phyloP scores from a whole-genome alignment of 768 basidiomycete species.

The Sarcodon sp. region DNA sequence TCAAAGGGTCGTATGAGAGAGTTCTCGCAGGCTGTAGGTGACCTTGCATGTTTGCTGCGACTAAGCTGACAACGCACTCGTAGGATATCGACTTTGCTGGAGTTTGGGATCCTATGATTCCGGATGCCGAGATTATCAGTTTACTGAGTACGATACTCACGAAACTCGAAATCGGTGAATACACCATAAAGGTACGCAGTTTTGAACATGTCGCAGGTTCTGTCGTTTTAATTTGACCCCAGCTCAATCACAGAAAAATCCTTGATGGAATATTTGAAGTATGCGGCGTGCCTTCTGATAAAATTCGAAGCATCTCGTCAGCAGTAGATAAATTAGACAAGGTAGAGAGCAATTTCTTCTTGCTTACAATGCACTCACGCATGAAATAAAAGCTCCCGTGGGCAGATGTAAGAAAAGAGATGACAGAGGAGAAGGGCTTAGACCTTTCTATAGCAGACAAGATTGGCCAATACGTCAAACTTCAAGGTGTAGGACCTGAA shows the following conservation, averaged over 20 bases:
- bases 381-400: slow-evolving; percentile 52
- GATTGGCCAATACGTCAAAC: slow-evolving; percentile 95
- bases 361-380: background rate
- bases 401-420: slow-evolving; percentile 88
- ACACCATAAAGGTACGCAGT: slow-evolving; percentile 72
- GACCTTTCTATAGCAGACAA: slow-evolving; percentile 72
- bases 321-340: slow-evolving; percentile 99
- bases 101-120: slow-evolving; percentile 91
- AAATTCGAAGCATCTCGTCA: slow-evolving; percentile 85
- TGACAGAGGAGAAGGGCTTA: slow-evolving; percentile 92
- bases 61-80: background rate
- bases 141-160: slow-evolving; percentile 72
- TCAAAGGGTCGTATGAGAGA: slow-evolving; percentile 97
- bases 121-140: slow-evolving; percentile 85
- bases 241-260: slow-evolving; percentile 92
- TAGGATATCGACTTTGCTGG: slow-evolving; percentile 96
- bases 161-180: slow-evolving; percentile 85
- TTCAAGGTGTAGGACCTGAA: slow-evolving; percentile 49
- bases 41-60: background rate
- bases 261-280: slow-evolving; percentile 95
- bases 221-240: background rate
- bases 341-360: slow-evolving; percentile 24
- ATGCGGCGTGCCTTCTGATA: slow-evolving; percentile 85
- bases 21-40: slow-evolving; percentile 78
- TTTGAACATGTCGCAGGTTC: background rate